These are phyloP conservation scores for Euphorbia tirucalli DNA, from an alignment of 345 rosid species.

Conservation along the genomic window DNA sequence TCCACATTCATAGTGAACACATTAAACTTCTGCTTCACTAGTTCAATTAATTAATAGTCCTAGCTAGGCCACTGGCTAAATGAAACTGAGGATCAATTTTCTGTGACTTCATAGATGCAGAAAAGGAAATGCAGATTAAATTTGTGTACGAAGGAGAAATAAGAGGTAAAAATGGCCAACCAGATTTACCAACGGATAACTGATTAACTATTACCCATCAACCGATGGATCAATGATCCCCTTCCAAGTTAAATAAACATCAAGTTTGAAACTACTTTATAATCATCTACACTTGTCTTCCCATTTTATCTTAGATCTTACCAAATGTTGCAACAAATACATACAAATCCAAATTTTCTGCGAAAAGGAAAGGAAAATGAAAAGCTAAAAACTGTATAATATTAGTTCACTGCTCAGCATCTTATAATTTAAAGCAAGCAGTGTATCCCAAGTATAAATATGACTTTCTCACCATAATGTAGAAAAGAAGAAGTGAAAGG, in stretches of 20 bases:
- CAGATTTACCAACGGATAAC: no score
- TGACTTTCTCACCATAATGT: conserved; percentile 41
- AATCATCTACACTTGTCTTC: not conserved
- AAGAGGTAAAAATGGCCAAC: no score
- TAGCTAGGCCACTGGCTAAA: no score
- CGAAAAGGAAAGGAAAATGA: not conserved
- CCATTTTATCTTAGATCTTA: not conserved
- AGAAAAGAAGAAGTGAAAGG: conserved; percentile 42
- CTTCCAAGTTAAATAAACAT: not conserved
- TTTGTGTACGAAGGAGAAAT: no score
- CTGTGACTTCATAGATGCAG: no score
- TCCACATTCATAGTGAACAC: no score
- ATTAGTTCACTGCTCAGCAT: not conserved
- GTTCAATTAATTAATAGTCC: no score
- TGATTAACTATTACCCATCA: not conserved
- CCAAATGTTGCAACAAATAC: not conserved
- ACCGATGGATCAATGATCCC: not conserved
- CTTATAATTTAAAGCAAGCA: not conserved
- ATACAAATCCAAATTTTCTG: not conserved
- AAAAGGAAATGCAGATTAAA: no score
- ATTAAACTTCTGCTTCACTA: no score
- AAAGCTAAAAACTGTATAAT: not conserved
- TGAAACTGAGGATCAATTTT: no score
- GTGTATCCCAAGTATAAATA: not conserved
- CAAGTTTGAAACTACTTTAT: not conserved